These are phyloP conservation scores for Nicotiana sylvestris DNA, from an alignment of 257 asterid genomes.

Conservation along the genomic window DNA sequence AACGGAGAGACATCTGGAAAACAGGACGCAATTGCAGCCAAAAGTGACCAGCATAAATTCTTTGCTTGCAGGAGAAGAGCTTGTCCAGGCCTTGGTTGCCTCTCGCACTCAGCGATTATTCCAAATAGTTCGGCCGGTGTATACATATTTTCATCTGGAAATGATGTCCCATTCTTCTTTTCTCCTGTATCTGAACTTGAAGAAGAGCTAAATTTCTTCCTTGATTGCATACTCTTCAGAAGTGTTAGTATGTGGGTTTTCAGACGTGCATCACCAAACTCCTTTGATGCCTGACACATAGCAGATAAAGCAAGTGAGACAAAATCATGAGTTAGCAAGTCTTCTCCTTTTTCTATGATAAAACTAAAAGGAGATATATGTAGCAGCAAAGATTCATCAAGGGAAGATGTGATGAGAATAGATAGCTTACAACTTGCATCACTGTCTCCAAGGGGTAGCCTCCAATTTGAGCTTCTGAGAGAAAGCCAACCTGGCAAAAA, in stretches of 20 bases:
- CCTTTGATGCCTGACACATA: constrained; percentile 72
- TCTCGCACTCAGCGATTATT: constrained; percentile 91
- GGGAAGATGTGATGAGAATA: constrained; percentile 13
- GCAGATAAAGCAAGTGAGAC: constrained; percentile 20
- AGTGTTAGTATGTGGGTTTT: constrained; percentile 85
- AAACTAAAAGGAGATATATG: constrained; percentile 7
- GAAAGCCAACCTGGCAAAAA: constrained; percentile 77
- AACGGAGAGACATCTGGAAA: constrained; percentile 83
- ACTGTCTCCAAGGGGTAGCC: constrained; percentile 79
- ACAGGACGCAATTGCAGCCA: constrained; percentile 96
- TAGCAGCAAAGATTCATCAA: constrained; percentile 6
- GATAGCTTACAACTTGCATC: constrained; percentile 70
- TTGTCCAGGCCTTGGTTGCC: constrained; percentile 77
- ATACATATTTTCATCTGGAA: constrained; percentile 48
- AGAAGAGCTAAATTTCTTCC: constrained; percentile 45
- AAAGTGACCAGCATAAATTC: constrained; percentile 91
- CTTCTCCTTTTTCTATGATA: constrained; percentile 2
- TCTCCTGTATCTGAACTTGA: constrained; percentile 50
- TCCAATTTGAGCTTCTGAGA: constrained; percentile 93
- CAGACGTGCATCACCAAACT: constrained; percentile 73
- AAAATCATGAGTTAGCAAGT: constrained; percentile 12
- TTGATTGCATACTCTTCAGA: constrained; percentile 72
- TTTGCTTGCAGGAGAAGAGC: constrained; percentile 92
- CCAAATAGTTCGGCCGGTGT: constrained; percentile 84
- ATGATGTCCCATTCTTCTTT: constrained; percentile 33